phyloP scores from a whole-genome alignment of 1,139 yeast genomes.

The Yamadazyma siamensis region DNA sequence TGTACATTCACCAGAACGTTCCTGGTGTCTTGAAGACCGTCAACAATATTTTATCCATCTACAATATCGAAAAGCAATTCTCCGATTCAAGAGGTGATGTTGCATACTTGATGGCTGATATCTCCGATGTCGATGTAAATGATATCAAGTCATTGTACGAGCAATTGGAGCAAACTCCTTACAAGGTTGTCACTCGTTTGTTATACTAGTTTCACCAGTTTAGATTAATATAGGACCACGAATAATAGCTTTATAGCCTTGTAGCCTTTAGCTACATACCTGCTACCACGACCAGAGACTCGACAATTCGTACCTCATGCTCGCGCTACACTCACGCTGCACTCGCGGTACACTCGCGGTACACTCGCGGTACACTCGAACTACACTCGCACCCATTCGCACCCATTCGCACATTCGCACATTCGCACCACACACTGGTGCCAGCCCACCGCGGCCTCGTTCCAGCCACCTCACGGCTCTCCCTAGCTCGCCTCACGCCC shows the following conservation, averaged over 20 bases:
- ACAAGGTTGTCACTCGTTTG: slow-evolving; percentile 87
- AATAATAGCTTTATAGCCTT: background rate
- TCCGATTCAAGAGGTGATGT: slow-evolving; percentile 94
- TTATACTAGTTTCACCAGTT: slow-evolving; percentile 68
- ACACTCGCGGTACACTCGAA: too few species aligned
- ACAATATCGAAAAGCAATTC: slow-evolving; percentile 96
- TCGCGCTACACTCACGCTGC: too few species aligned
- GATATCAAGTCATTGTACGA: slow-evolving; percentile 85
- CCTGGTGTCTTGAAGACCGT: slow-evolving; percentile 99
- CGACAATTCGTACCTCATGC: background rate
- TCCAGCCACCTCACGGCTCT: too few species aligned
- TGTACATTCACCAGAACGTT: slow-evolving; percentile 95
- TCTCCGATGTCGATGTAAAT: slow-evolving; percentile 75
- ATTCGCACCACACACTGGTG: too few species aligned
- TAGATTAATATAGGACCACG: too few species aligned
- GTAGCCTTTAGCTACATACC: too few species aligned
- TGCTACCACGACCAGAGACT: background rate
- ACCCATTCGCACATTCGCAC: too few species aligned
- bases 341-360: too few species aligned
- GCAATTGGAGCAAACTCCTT: slow-evolving; percentile 85
- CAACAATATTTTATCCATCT: slow-evolving; percentile 89
- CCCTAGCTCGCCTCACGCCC: too few species aligned
- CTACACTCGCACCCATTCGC: too few species aligned
- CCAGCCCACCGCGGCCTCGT: too few species aligned
- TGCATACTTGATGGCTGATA: slow-evolving; percentile 98